Base-by-base conservation (phyloP, 768 basidiomycete genomes). In the Mycena vulgaris region DNA sequence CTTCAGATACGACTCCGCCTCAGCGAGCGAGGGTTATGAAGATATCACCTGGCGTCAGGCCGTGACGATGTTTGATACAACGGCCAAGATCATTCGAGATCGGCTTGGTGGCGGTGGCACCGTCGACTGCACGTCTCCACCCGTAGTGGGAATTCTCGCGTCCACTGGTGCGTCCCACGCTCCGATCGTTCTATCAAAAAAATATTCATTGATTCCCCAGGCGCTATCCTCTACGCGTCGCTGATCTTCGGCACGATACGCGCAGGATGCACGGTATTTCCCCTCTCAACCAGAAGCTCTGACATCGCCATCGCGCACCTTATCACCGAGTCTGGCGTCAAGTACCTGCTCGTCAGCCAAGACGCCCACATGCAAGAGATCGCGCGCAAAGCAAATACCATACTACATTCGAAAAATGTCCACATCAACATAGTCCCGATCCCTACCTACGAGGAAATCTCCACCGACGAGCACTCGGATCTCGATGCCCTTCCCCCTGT, bases 41-140 rank as follows among this genome's bases (percentile, higher is more conserved):
- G 40, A 64, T n/a, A 64, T 64, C 40, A 55, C 63, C 40, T 64
- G 63, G 63, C 30, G 17, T 7, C 63, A 33, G 40, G 63, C 63
- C 9, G 51, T 63, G 35, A 53, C 52, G 11, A 4, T 63, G 21
- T 63, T 63, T 31, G 62, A 63, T 42, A 63, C 25, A 28, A 63
- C 62, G 17, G 62, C 62, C 30, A 49, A 53, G 51, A 53, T 63
- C 17, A 39, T 63, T n/a, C 62, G 62, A 42, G 2, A 39, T 21
- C 62, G 28, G 17, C 62, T 63, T 10, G 49, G 62, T 21, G 61
- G 9, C 35, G 37, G n/a, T n/a, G n/a, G n/a, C n/a, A n/a, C 48
- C 39, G 48, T 39, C 25, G 49, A 62, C 37, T 25, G 48, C 48
- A 51, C 42, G 35, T 27, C 33, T 37, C 51, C 27, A 14, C 62